A percentile compares a stretch with the other conserved stretches of the same genome.
These are phyloP conservation scores for Didymella keratinophila DNA, from an alignment of 2,329 filamentous ascomycete genomes.

Conservation along the genomic window DNA sequence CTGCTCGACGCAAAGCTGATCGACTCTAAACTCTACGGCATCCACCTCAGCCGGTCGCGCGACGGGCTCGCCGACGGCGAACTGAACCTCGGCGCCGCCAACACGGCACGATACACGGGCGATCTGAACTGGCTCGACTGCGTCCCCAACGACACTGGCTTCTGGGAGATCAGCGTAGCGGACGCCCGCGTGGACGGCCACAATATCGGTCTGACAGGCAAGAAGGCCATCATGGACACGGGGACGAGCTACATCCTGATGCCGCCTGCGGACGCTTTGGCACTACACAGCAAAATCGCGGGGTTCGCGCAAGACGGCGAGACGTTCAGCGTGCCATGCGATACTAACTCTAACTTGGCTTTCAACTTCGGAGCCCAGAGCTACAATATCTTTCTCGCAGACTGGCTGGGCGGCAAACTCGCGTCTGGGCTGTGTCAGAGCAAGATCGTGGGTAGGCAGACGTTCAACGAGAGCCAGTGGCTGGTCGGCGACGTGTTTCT, in stretches of 20 bases:
- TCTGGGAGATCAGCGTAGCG: constrained; percentile 76
- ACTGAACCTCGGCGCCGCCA: constrained; percentile 76
- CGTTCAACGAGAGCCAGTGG: constrained; percentile 71
- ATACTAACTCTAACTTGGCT: constrained; percentile 66
- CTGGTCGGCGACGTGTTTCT: constrained; percentile 86
- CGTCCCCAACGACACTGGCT: constrained; percentile 58
- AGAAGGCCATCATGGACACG: constrained; percentile 79
- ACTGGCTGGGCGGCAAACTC: constrained; percentile 69
- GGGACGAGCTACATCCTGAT: constrained; percentile 83
- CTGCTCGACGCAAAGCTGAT: constrained; percentile 66
- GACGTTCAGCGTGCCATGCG: constrained; percentile 77
- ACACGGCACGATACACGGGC: constrained; percentile 72
- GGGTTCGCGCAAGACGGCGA: constrained; percentile 65
- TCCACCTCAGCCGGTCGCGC: constrained; percentile 72
- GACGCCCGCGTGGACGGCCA: constrained; percentile 70
- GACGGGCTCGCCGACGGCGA: constrained; percentile 76
- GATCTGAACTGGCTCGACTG: constrained; percentile 71
- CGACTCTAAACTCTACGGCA: constrained; percentile 71
- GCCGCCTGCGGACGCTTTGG: constrained; percentile 69
- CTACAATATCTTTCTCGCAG: constrained; percentile 72
- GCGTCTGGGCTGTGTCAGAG: constrained; percentile 61
- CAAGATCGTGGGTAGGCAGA: constrained; percentile 76
- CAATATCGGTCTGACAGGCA: constrained; percentile 55
- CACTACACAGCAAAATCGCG: constrained; percentile 72
- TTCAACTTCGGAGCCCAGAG: constrained; percentile 73